Evolutionary conservation across 768 basidiomycete genomes (phyloP).

Genomic region (Russula emetica): DNA sequence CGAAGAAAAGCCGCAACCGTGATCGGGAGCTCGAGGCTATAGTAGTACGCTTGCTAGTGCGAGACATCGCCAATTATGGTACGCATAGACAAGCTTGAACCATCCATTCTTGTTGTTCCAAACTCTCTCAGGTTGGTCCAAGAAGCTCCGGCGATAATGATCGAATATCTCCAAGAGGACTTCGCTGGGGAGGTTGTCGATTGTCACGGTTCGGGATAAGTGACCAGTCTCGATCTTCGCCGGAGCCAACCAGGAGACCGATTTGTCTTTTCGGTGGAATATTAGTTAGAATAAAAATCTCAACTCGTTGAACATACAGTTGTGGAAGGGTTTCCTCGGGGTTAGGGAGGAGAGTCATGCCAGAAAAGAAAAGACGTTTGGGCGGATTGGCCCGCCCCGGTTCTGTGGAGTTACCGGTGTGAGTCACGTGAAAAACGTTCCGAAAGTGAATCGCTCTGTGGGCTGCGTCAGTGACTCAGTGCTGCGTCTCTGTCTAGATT

Average conservation of each 20-base stretch:
- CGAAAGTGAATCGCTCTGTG: neutral
- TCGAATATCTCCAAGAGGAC: neutral
- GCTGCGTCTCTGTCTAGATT: too few relatives aligned
- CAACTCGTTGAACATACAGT: neutral
- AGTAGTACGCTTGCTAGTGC: too few relatives aligned
- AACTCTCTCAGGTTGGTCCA: neutral
- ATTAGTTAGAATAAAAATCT: neutral
- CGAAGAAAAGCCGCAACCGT: neutral
- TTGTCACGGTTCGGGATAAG: neutral
- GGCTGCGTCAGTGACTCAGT: too few relatives aligned
- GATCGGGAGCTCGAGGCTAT: neutral
- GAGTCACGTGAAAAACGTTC: neutral
- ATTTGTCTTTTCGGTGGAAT: neutral
- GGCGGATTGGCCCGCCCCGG: too few relatives aligned
- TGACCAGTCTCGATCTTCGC: neutral
- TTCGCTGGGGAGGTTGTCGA: neutral
- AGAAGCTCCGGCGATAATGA: neutral
- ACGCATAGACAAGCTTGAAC: constrained; percentile 1
- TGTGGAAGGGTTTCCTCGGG: neutral
- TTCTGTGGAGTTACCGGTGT: neutral
- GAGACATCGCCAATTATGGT: neutral
- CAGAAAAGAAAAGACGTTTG: too few relatives aligned
- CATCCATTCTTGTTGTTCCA: constrained; percentile 1
- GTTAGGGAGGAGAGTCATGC: too few relatives aligned
- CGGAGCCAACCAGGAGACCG: neutral